Percentiles rank a stretch among this genome's conserved stretches.
phyloP scores from a whole-genome alignment of 345 rosid genomes.

The Populus davidiana region DNA sequence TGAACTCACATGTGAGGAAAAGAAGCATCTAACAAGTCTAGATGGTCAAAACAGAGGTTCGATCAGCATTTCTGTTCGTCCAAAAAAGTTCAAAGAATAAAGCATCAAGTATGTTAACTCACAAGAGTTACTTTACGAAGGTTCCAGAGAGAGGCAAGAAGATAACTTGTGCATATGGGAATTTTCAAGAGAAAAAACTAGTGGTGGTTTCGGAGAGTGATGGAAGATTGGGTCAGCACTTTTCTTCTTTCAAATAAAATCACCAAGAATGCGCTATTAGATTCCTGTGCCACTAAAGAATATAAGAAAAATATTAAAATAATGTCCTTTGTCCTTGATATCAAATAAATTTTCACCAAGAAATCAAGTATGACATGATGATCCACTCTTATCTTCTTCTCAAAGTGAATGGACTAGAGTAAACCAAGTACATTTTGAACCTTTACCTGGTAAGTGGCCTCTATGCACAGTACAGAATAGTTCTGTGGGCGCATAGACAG shows the following conservation, averaged over 20 bases:
- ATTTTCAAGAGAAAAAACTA: constrained; percentile 8
- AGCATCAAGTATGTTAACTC: constrained; percentile 10
- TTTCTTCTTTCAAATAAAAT: constrained; percentile 7
- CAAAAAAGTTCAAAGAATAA: constrained; percentile 8
- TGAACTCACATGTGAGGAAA: constrained; percentile 1
- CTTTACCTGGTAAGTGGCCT: neutral
- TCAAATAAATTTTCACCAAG: neutral
- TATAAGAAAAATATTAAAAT: constrained; percentile 14
- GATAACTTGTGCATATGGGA: neutral
- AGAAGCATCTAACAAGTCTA: constrained; percentile 7
- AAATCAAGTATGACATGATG: constrained; percentile 9
- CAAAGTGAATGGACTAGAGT: neutral
- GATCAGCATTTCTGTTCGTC: neutral
- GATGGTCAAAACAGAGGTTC: constrained; percentile 20
- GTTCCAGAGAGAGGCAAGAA: constrained; percentile 15
- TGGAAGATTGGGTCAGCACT: constrained; percentile 5
- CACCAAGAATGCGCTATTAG: constrained; percentile 11
- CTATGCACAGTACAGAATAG: neutral
- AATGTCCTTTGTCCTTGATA: neutral
- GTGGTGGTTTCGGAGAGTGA: constrained; percentile 16
- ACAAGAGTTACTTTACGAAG: constrained; percentile 13
- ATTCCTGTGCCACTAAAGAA: constrained; percentile 20
- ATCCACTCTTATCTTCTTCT: constrained; percentile 10
- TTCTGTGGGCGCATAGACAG: neutral
- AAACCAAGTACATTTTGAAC: neutral